phyloP scores from a whole-genome alignment of 768 basidiomycete species.

The Termitomyces sp. region DNA sequence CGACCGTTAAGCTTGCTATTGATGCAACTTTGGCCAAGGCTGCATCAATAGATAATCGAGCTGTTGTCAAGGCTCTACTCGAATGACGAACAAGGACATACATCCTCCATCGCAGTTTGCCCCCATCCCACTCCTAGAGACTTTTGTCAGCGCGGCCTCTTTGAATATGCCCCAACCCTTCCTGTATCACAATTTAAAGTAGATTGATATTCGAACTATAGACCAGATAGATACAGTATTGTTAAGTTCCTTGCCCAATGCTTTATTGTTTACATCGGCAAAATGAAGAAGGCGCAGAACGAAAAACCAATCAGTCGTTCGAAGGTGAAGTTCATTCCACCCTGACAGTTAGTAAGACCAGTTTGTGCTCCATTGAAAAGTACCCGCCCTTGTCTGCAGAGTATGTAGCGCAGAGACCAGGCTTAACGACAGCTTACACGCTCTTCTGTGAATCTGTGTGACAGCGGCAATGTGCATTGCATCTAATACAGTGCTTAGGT shows the following conservation, averaged over 20 bases:
- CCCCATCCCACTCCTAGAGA: neutral
- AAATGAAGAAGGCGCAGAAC: neutral
- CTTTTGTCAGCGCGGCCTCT: neutral
- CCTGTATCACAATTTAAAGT: neutral
- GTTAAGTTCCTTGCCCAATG: neutral
- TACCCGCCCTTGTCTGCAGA: no score
- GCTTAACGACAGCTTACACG: neutral
- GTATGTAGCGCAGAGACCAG: neutral
- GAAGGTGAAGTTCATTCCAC: neutral
- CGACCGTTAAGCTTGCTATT: constrained; percentile 4
- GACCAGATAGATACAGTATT: neutral
- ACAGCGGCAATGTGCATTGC: no score
- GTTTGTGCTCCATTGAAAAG: neutral
- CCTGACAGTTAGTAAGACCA: no score
- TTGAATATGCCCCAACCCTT: no score
- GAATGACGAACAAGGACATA: neutral
- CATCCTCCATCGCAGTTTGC: neutral
- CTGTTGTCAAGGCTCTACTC: neutral
- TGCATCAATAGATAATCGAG: constrained; percentile 2
- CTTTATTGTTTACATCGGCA: neutral
- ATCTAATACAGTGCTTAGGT: neutral
- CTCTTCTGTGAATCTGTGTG: neutral
- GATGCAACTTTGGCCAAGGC: constrained; percentile 6
- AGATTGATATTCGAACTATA: neutral
- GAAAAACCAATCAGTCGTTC: neutral